Evolutionary conservation across 2,329 filamentous ascomycete species (phyloP).

Genomic region (Trichoderma sp.): DNA sequence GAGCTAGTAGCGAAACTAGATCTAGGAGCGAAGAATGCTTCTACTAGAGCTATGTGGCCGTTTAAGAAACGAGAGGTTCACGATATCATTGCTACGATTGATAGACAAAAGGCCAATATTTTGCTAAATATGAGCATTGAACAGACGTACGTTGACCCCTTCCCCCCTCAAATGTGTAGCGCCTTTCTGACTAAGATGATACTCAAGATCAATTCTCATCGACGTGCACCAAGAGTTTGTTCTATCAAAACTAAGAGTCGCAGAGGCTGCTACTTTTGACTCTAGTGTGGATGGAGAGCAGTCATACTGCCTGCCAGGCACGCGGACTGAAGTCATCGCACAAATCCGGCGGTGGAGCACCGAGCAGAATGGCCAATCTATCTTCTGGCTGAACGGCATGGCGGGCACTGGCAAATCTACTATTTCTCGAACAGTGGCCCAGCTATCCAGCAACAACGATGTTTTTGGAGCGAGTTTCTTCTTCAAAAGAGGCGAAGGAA

Average conservation of each 20-base stretch:
- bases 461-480: slow-evolving; percentile 48
- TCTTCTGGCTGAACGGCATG: slow-evolving; percentile 47
- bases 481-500: slow-evolving; percentile 49
- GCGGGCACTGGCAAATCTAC: slow-evolving; percentile 48
- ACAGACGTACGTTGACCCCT: slow-evolving; percentile 15
- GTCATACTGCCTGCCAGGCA: slow-evolving; percentile 40
- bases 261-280: slow-evolving; percentile 40
- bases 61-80: slow-evolving; percentile 24
- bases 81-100: slow-evolving; percentile 4
- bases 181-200: not conserved
- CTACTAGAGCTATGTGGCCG: slow-evolving; percentile 25
- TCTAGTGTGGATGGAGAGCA: slow-evolving; percentile 39
- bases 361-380: slow-evolving; percentile 30
- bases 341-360: slow-evolving; percentile 36
- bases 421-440: slow-evolving; percentile 40
- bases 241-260: slow-evolving; percentile 34
- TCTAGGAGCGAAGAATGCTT: slow-evolving; percentile 10
- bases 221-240: slow-evolving; percentile 33
- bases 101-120: slow-evolving; percentile 22
- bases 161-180: not conserved
- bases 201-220: slow-evolving; percentile 3
- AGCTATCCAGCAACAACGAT: slow-evolving; percentile 12
- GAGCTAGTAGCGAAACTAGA: slow-evolving; percentile 25
- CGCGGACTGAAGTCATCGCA: slow-evolving; percentile 39
- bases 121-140: slow-evolving; percentile 19